Evolutionary conservation across 2,329 filamentous ascomycete genomes (phyloP), one percentile per base, ranked within the genome.

Genomic region (Graphilbum ipis-grandicollis): DNA sequence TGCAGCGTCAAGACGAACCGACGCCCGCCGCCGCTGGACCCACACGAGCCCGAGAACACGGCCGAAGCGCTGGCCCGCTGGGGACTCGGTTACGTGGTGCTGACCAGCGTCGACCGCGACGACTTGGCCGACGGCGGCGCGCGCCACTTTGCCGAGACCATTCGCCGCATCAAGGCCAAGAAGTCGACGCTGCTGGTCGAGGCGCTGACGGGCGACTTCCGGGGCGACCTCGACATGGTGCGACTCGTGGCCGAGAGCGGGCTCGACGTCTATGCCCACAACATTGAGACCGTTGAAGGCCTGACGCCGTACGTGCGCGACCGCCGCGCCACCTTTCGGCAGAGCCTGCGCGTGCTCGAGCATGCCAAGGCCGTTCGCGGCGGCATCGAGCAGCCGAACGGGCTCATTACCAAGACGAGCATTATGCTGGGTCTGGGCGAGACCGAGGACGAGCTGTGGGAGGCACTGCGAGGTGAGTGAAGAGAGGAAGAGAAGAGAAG

Each of bases 341-440:
- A 93, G 62, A 90, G 79, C 43, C 57, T 96, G 42, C 64, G 63
- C 23, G 86, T 98, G 8, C 60, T 98, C 41, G 67, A 75, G 39
- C 75, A 81, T 28, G 90, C 80, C 22, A 96, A 98, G 66, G 68
- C 73, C 41, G 73, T 79, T 2, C 73, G 71, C 40, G 65, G 67
- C 39, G 56, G 63, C 2, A 19, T 26, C 28, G 41, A 41, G 34
- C 8, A 34, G 32, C 34, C 32, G 26, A 31, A 31, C 37, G 71
- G 71, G 3, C 68, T 96, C 41, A 93, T 98, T 49, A 98, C 90
- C n/a, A 98, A 98, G 68, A 96, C 90, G 1, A 93, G 84, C 47
- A 74, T 98, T 44, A 98, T 98, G 90, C 68, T 98, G 19, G 90
- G 90, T 4, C 60, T 98, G 5, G 90, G 90, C 12, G 90, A 98